Base-by-base conservation (phyloP, 139 green algal genomes). In the Deuterostichococcus epilithicus region DNA sequence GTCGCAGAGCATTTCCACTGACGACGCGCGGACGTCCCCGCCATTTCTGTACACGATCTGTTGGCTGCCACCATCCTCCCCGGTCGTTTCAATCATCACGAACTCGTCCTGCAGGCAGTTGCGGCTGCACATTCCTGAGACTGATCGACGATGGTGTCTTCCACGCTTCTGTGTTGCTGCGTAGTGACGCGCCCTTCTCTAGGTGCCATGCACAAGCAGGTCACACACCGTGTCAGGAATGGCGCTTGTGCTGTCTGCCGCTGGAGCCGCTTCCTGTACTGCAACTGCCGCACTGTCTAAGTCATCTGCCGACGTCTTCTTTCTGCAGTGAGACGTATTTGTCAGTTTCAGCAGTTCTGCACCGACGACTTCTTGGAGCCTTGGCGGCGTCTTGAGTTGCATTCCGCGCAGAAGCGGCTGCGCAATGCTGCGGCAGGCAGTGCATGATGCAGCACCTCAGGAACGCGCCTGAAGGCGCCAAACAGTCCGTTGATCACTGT, bases 41-140 rank as follows among this genome's bases (percentile, higher is more conserved):
- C 89, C 87, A 36, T 91, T 93, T 23, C 87, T 78, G 77, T 91
- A 98, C 15, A 98, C 79, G 6, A 98, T 92, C 45, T 88, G 84
- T 0, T 79, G 82, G 36, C 70, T 44, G 30, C 70, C 86, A n/a
- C 91, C 92, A 63, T 93, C 87, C 26, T 58, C 44, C 8, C n/a
- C 68, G 33, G 59, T 39, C 3, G 76, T 35, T 42, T 84, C 77
- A 0, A 80, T 74, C 10, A 89, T 72, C 34, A 87, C 69, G 20
- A 89, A 63, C 66, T 89, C 72, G 35, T 88, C 83, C 65, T 79
- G 65, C 23, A 10, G 33, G 71, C 35, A 75, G 37, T 76, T 32
- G 70, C 70, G 70, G 71, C 13, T 26, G 32, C 25, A 36, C 22
- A 76, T 76, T 70, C 35, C 20, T 26, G 45, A 18, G 13, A 13